Evolutionary conservation across 805 yeast genomes (phyloP), one percentile per base, ranked within the genome.

Genomic region (Kazachstania bromeliacearum): DNA sequence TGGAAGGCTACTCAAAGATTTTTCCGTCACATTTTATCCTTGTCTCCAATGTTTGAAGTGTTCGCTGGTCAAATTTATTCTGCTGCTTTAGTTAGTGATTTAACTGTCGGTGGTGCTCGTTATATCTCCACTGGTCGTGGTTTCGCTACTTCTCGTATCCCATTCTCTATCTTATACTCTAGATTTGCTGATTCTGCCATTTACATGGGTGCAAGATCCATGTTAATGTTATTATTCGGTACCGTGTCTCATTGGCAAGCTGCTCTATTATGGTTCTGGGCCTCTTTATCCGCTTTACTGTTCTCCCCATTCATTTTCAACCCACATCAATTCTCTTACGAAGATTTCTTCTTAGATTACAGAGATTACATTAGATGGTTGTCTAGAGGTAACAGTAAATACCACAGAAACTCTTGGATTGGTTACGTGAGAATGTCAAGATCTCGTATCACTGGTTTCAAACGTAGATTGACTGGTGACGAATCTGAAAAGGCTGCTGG

Each of bases 271-370:
- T 92, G 96, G 96, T 92, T 92, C 76, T 92, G 97, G 96, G 80
- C 92, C 41, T 81, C 95, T 14, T 68, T 87, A 50, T 70, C 87
- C 33, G 84, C 97, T 3, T 71, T 92, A 66, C 73, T 85, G 66
- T 75, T 85, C 50, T 80, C 97, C 33, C 98, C 98, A 53, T 87
- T 89, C 62, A 57, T 92, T 42, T 92, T 85, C 76, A 92, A 92
- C 66, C 98, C 98, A 33, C 96, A 89, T 66, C 97, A 92, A 69
- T 92, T 88, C 63, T 77, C 96, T 35, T 81, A 94, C 88, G 83
- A 79, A 59, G 96, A 88, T 64, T 89, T 82, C 75, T 85, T 89
- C 66, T 77, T 89, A 59, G 98, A 92, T 63, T 92, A 92, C 74
- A 77, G 95, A 62, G 95, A 85, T 57, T 92, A 75, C 65, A 79